Conservation (phyloP, 106 monocot genomes). For the Iris macrosiphon region DNA sequence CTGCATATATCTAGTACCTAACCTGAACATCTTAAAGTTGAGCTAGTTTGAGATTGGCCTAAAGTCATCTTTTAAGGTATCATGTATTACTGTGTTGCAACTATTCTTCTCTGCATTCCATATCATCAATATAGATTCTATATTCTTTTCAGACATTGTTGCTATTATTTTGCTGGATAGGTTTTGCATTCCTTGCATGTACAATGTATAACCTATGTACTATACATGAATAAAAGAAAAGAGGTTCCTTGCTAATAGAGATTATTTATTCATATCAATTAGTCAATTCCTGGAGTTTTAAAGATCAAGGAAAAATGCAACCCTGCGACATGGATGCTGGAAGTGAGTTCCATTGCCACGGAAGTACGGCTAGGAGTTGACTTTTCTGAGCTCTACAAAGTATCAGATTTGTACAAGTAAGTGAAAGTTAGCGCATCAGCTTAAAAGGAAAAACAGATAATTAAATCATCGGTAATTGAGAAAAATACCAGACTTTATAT, state of each 20-base stretch:
- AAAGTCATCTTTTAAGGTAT: too few species aligned
- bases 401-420: constrained; percentile 39
- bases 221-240: neutral
- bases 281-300: constrained; percentile 49
- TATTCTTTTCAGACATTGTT: neutral
- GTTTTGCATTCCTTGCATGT: neutral
- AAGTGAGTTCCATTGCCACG: constrained; percentile 39
- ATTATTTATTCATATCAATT: neutral
- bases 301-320: constrained; percentile 52
- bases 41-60: too few species aligned
- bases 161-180: neutral
- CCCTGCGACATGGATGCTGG: constrained; percentile 80
- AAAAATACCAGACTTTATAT: neutral
- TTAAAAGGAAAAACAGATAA: constrained; percentile 1
- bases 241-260: neutral
- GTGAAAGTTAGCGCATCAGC: neutral
- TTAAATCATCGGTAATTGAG: neutral
- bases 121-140: neutral
- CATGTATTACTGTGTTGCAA: neutral
- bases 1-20: too few species aligned
- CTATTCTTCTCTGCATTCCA: neutral
- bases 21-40: too few species aligned
- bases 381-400: constrained; percentile 46
- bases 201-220: neutral
- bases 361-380: constrained; percentile 46